A percentile compares a stretch with the other conserved stretches of the same genome.
Conservation (phyloP, 495 filamentous ascomycete species). For the Lophium mytilinum region DNA sequence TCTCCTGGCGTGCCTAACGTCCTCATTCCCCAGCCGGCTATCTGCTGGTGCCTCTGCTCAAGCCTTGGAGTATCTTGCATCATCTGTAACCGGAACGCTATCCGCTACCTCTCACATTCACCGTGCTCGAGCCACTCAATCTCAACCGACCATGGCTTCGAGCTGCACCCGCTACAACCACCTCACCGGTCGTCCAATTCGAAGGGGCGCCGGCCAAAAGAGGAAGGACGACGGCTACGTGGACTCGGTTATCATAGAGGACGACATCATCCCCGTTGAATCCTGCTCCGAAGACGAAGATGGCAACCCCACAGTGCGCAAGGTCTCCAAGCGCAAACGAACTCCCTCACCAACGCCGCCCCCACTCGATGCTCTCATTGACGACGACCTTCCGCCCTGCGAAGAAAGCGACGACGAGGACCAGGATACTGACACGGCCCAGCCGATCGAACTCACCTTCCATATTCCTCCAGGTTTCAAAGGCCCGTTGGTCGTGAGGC, state of each 20-base stretch:
- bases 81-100: too few species aligned
- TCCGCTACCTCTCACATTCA: too few species aligned
- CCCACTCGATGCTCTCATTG: conserved; percentile 18
- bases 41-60: too few species aligned
- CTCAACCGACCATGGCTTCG: not conserved
- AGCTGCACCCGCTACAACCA: conserved; percentile 15
- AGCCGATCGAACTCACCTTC: conserved; percentile 24
- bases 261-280: conserved; percentile 16
- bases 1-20: too few species aligned
- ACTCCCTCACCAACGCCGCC: conserved; percentile 19
- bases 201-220: conserved; percentile 14
- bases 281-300: conserved; percentile 20
- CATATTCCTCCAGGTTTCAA: conserved; percentile 27
- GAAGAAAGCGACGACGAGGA: conserved; percentile 8
- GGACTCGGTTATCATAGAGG: conserved; percentile 19
- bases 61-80: too few species aligned
- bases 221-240: conserved; percentile 7
- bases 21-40: too few species aligned
- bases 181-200: conserved; percentile 19
- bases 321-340: conserved; percentile 13
- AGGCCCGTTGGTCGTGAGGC: conserved; percentile 24
- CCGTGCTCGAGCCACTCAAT: too few species aligned
- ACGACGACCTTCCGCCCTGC: conserved; percentile 7
- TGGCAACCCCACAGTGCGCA: conserved; percentile 1
- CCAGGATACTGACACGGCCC: not conserved